Evolutionary conservation across 169 alveolate genomes (phyloP).

Genomic region (Pseudocohnilembus persalinus): DNA sequence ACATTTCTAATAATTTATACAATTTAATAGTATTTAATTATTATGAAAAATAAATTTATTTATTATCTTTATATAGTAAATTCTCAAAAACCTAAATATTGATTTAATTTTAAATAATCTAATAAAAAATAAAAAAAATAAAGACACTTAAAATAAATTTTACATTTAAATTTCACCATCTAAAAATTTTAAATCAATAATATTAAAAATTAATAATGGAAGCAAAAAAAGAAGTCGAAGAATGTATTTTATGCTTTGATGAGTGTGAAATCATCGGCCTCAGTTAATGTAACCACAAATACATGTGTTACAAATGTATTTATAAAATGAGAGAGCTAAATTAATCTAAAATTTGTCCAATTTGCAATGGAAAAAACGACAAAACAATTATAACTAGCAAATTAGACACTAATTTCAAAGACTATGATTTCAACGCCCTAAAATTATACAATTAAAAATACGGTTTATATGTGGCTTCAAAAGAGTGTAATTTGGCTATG

Average conservation of each 20-base stretch:
- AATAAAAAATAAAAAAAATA: too few species aligned
- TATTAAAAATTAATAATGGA: too few species aligned
- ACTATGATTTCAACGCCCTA: constrained; percentile 1
- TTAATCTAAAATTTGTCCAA: not conserved
- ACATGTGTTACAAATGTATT: constrained; percentile 21
- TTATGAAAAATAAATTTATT: too few species aligned
- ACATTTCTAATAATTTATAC: too few species aligned
- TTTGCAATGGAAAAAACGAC: constrained; percentile 18
- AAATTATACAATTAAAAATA: constrained; percentile 2
- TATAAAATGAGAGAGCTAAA: constrained; percentile 19
- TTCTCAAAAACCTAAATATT: too few species aligned
- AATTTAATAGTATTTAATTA: too few species aligned
- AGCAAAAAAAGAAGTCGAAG: not conserved
- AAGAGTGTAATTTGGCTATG: not conserved
- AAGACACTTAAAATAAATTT: too few species aligned
- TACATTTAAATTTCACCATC: too few species aligned
- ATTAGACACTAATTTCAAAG: not conserved
- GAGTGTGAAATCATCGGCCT: not conserved
- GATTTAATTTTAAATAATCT: too few species aligned
- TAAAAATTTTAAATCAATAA: too few species aligned
- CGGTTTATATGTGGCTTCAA: not conserved
- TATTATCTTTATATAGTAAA: too few species aligned
- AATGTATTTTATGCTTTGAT: constrained; percentile 20
- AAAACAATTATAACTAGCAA: not conserved
- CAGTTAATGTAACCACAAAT: constrained; percentile 22